Base-by-base conservation (phyloP, 352 stramenopile genomes). In the Phytopythium vexans region DNA sequence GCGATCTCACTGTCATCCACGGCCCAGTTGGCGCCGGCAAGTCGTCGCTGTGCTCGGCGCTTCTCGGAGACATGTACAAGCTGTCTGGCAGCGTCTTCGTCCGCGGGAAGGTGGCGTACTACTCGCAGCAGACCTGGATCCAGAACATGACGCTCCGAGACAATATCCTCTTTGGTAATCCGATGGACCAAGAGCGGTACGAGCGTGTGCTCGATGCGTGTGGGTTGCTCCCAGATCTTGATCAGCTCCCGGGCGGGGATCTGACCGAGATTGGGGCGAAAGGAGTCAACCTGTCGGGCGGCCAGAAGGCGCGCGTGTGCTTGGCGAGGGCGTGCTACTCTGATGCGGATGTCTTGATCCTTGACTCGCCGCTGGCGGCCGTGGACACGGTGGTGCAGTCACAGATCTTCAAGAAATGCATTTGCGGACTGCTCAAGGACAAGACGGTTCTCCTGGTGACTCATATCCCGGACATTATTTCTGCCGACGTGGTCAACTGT, bases 221-320 rank as follows among this genome's bases (percentile, higher is more conserved):
- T 37, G 80, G 59, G 0, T 62, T 88, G 41, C 63, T 82, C 48
- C 77, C 75, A 35, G 78, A 90, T 54, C 52, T 89, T 15, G 44
- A 46, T 34, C 59, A 74, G n/a, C 60, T 90, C 0, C 72, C 78
- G 6, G 80, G 53, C 36, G 93, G 95, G 8, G 96, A 99, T 63
- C 52, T 72, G 58, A 99, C 95, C 0, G 90, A 98, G 60, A 98
- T 99, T 47, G 95, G 95, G 6, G 93, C 98, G 66, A 97, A 97
- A 49, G 93, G 96, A 0, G 90, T 99, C 27, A 99, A 96, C 38
- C 68, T 99, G 6, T 96, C 71, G 38, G 94, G 92, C 7, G 96
- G 96, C 5, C 96, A 99, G 64, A 96, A 97, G 41, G 86, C 86
- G 35, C 75, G 88, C 31, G 72, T 96, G 14, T 73, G 71, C 4